phyloP scores from a whole-genome alignment of 2,329 filamentous ascomycete genomes.

The Exophiala oligosperma region DNA sequence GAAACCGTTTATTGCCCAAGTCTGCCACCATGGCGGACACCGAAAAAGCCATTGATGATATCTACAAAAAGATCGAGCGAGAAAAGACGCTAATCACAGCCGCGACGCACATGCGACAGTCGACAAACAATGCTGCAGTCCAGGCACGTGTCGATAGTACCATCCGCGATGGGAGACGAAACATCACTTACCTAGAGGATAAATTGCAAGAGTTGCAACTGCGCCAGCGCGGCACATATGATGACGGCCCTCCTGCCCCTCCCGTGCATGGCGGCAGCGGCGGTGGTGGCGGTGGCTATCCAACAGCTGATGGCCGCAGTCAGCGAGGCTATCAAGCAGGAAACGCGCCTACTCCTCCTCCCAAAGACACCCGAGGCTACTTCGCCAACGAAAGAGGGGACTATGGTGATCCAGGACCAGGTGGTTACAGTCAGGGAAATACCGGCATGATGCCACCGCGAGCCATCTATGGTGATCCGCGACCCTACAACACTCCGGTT shows the following conservation, averaged over 20 bases:
- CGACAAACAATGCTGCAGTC: conserved; percentile 90
- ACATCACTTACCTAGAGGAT: conserved; percentile 94
- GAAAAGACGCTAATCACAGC: conserved; percentile 94
- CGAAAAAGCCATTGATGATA: conserved; percentile 70
- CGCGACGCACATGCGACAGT: conserved; percentile 91
- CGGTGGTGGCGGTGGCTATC: conserved; percentile 31
- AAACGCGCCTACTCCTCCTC: conserved; percentile 64
- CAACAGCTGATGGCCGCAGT: conserved; percentile 33
- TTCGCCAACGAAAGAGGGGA: conserved; percentile 58
- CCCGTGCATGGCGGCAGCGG: conserved; percentile 43
- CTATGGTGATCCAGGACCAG: conserved; percentile 59
- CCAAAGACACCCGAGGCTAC: conserved; percentile 64
- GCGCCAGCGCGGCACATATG: conserved; percentile 59
- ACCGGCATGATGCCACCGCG: conserved; percentile 76
- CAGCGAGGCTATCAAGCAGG: conserved; percentile 29
- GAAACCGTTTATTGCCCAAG: background rate
- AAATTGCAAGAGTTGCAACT: conserved; percentile 85
- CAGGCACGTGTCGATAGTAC: conserved; percentile 88
- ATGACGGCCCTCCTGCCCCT: conserved; percentile 57
- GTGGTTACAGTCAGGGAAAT: conserved; percentile 60
- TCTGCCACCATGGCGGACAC: conserved; percentile 56
- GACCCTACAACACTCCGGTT: conserved; percentile 60
- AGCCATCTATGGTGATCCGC: conserved; percentile 74
- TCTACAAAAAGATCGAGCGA: conserved; percentile 95
- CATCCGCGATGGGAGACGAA: conserved; percentile 88